A percentile compares a stretch with the other conserved stretches of the same genome.
phyloP scores from a whole-genome alignment of 2,329 filamentous ascomycete species.

The Meredithiella fracta region DNA sequence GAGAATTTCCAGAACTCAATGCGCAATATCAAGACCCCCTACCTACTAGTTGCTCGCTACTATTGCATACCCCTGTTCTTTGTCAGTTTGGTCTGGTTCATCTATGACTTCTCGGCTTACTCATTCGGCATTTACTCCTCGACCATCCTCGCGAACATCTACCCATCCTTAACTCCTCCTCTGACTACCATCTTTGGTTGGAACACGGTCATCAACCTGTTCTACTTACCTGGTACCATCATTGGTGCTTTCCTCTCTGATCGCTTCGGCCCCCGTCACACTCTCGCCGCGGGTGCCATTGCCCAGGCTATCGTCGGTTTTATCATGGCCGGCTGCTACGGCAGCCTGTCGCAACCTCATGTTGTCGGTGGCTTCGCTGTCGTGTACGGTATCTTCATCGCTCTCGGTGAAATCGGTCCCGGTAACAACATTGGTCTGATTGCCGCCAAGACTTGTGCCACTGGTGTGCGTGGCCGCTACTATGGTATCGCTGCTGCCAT shows the following conservation, averaged over 20 bases:
- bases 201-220: slow-evolving; percentile 76
- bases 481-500: slow-evolving; percentile 55
- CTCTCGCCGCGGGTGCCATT: slow-evolving; percentile 53
- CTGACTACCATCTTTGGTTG: slow-evolving; percentile 72
- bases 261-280: slow-evolving; percentile 60
- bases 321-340: slow-evolving; percentile 72
- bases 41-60: slow-evolving; percentile 39
- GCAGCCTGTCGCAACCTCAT: slow-evolving; percentile 42
- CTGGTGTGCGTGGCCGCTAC: slow-evolving; percentile 63
- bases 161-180: slow-evolving; percentile 28
- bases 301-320: slow-evolving; percentile 68
- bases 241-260: slow-evolving; percentile 64
- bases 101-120: slow-evolving; percentile 73
- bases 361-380: slow-evolving; percentile 24
- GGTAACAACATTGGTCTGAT: slow-evolving; percentile 84
- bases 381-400: slow-evolving; percentile 24
- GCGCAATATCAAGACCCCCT: slow-evolving; percentile 41
- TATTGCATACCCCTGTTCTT: slow-evolving; percentile 58
- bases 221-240: slow-evolving; percentile 72
- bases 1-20: slow-evolving; percentile 64
- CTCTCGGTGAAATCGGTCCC: slow-evolving; percentile 45
- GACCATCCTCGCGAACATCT: slow-evolving; percentile 51
- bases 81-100: slow-evolving; percentile 67
- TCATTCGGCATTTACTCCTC: slow-evolving; percentile 75
- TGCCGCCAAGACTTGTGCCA: slow-evolving; percentile 76